phyloP scores from a whole-genome alignment of 108 stramenopile genomes.

The Parietichytrium sp. region DNA sequence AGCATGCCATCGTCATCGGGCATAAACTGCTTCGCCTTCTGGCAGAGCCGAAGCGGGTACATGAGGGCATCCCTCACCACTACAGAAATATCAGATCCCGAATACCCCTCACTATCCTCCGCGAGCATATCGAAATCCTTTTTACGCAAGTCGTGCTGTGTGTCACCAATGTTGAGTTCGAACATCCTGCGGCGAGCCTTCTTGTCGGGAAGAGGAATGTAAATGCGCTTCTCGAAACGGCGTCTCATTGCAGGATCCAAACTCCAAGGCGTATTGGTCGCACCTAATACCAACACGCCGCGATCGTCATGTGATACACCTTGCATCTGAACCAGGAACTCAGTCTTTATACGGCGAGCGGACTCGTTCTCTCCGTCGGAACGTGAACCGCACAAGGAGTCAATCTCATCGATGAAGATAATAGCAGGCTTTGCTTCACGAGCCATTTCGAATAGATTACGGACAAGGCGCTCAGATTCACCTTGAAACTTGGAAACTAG shows the following conservation, averaged over 20 bases:
- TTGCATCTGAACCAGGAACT: slow-evolving; percentile 99
- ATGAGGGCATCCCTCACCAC: slow-evolving; percentile 94
- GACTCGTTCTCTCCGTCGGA: slow-evolving; percentile 87
- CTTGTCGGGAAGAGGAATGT: slow-evolving; percentile 92
- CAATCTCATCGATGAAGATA: slow-evolving; percentile 97
- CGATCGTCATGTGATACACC: slow-evolving; percentile 82
- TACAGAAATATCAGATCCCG: slow-evolving; percentile 88
- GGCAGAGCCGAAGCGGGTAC: slow-evolving; percentile 91
- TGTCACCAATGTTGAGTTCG: slow-evolving; percentile 79
- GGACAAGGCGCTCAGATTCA: slow-evolving; percentile 91
- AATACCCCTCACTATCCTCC: slow-evolving; percentile 75
- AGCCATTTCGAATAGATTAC: slow-evolving; percentile 96
- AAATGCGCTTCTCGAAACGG: slow-evolving; percentile 97
- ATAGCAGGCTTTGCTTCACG: slow-evolving; percentile 78
- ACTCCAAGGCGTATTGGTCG: slow-evolving; percentile 98
- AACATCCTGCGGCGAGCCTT: slow-evolving; percentile 84
- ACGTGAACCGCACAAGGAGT: slow-evolving; percentile 84
- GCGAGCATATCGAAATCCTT: slow-evolving; percentile 79
- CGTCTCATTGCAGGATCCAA: slow-evolving; percentile 98
- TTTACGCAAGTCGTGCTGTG: slow-evolving; percentile 78
- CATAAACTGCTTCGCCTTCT: slow-evolving; percentile 84
- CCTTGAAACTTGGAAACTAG: slow-evolving; percentile 98
- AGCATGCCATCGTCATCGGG: background rate
- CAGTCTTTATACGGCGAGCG: slow-evolving; percentile 89
- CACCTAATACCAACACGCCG: slow-evolving; percentile 83